Base-by-base conservation (phyloP, 257 asterid species). In the Phtheirospermum japonicum region DNA sequence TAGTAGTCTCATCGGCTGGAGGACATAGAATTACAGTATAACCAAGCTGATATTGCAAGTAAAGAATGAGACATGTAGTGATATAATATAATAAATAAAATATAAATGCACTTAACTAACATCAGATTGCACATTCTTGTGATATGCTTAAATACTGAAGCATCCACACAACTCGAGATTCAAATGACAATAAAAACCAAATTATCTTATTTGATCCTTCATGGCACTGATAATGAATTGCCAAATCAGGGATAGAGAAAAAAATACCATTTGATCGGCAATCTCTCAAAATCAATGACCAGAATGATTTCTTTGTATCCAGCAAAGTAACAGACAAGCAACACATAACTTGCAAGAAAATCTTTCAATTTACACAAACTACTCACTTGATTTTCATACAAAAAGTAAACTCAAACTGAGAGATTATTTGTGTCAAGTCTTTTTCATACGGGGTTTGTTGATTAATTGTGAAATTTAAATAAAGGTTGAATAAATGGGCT, bases 11-110 rank as follows among this genome's bases (percentile, higher is more conserved):
- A 49, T 81, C 96, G 2, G 90, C 65, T 60, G 77, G 86, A 54
- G 94, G 85, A 16, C 88, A 85, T 56, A 94, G 95, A 68, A 89
- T 72, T 53, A 92, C 90, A 57, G 88, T 89, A 75, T 89, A 93
- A 66, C 92, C 95, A 74, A 95, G 81, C 59, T 83, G 89, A 77
- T 93, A 93, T 61, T 76, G 79, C 99, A 57, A 61, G 31, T 1
- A 33, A 71, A 67, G 40, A 63, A 18, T 51, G 33, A 64, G 31
- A 23, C 58, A 68, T 58, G 34, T 34, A 70, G 23, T 23, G 33
- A 19, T 33, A 55, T 5, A 36, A 10, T 18, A 18, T 37, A 58
- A 26, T 16, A 52, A 7, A 50, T 26, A 16, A 53, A 10, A 33
- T 14, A 42, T n/a, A 52, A 48, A 66, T 36, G 48, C 34, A 20